Conservation (phyloP, 2,329 filamentous ascomycete genomes). For the Dendryphion nanum region DNA sequence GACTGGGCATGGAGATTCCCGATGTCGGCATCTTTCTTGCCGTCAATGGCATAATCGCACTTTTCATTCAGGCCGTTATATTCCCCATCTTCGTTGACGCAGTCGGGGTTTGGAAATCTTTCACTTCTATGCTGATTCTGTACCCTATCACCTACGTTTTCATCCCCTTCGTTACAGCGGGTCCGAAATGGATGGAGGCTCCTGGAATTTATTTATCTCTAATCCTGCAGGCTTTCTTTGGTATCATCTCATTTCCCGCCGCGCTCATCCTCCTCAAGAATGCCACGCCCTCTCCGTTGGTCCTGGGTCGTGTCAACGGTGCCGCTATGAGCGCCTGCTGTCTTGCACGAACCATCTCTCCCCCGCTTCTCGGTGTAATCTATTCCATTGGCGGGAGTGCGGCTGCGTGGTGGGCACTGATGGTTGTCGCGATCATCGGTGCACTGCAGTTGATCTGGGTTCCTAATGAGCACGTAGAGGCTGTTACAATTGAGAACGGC, state of each 20-base stretch:
- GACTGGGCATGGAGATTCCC: constrained; percentile 63
- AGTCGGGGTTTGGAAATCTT: constrained; percentile 66
- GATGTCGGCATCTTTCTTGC: constrained; percentile 67
- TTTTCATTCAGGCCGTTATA: constrained; percentile 71
- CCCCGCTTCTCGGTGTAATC: constrained; percentile 64
- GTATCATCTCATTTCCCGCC: constrained; percentile 67
- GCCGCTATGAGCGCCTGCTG: constrained; percentile 64
- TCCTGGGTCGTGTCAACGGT: constrained; percentile 70
- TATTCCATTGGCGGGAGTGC: constrained; percentile 63
- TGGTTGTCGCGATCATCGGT: constrained; percentile 55
- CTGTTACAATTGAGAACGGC: constrained; percentile 31
- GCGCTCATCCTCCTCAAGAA: constrained; percentile 75
- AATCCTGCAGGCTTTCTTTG: constrained; percentile 64
- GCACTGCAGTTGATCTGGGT: constrained; percentile 57
- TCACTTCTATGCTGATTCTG: constrained; percentile 62
- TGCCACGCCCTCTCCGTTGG: constrained; percentile 61
- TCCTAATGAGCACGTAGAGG: constrained; percentile 44
- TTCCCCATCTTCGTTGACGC: constrained; percentile 65
- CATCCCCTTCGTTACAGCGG: constrained; percentile 63
- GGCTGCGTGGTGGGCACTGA: constrained; percentile 61
- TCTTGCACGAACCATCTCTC: constrained; percentile 67
- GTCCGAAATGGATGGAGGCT: constrained; percentile 55
- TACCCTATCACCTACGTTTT: constrained; percentile 68
- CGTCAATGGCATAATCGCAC: constrained; percentile 67
- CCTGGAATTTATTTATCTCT: constrained; percentile 64